These are phyloP conservation scores for Collybia nuda DNA, from an alignment of 768 basidiomycete genomes.

Conservation along the genomic window DNA sequence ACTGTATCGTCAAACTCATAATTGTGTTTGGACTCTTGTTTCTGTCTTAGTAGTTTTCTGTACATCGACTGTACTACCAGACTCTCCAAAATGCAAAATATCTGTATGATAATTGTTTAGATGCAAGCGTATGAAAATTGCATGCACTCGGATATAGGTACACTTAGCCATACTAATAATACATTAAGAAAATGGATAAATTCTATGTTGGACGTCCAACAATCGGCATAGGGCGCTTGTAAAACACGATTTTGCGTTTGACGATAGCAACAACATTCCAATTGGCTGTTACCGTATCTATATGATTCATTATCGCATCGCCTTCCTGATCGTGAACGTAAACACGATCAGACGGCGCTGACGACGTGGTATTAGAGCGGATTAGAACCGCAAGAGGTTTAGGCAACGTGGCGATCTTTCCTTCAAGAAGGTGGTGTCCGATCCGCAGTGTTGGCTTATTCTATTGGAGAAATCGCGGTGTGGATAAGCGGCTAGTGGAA, in stretches of 20 bases:
- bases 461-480: constrained; percentile 31
- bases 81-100: neutral
- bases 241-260: constrained; percentile 80
- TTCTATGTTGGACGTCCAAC: constrained; percentile 14
- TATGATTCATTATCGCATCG: constrained; percentile 9
- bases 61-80: constrained; percentile 3
- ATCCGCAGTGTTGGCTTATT: constrained; percentile 78
- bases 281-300: constrained; percentile 15
- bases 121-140: too few species aligned
- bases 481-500: constrained; percentile 3
- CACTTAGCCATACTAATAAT: neutral
- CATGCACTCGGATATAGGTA: neutral
- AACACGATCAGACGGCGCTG: constrained; percentile 13
- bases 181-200: too few species aligned
- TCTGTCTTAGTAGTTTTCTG: neutral
- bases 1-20: neutral
- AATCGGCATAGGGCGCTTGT: constrained; percentile 81
- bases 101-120: neutral
- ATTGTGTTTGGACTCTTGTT: neutral
- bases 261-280: constrained; percentile 74
- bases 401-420: constrained; percentile 70
- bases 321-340: constrained; percentile 13
- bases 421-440: constrained; percentile 90
- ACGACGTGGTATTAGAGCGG: constrained; percentile 28
- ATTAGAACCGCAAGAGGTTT: constrained; percentile 83